Conservation (phyloP, 1,139 yeast species). For the Schwanniomyces etchellsii region DNA sequence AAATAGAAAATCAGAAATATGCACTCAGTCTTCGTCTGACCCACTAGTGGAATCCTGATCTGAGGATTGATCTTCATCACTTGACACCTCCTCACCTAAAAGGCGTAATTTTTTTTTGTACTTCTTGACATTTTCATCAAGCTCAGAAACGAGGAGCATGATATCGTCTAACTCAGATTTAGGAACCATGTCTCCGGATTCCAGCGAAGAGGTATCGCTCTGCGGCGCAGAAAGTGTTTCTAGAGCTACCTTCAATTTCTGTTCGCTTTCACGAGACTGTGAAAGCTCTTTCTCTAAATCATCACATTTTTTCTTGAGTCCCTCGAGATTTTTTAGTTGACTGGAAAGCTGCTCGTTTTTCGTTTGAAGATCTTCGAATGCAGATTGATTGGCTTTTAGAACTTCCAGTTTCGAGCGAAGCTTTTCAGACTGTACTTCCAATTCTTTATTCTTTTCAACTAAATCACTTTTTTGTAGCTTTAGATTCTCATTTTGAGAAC, state of each 20-base stretch:
- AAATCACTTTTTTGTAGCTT: background rate
- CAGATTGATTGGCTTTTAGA: constrained; percentile 2
- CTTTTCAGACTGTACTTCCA: constrained; percentile 2
- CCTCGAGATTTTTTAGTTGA: constrained; percentile 1
- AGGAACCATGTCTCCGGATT: constrained; percentile 32
- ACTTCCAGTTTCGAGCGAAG: background rate
- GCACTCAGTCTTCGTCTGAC: no score
- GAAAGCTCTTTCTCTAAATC: constrained; percentile 3
- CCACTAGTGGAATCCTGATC: constrained; percentile 1
- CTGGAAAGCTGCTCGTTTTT: constrained; percentile 5
- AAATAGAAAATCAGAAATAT: no score
- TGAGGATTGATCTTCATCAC: constrained; percentile 28
- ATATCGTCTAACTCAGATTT: constrained; percentile 69
- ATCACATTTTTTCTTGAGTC: constrained; percentile 2
- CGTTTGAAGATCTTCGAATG: background rate
- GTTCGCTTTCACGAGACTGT: constrained; percentile 4
- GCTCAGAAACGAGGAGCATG: constrained; percentile 65
- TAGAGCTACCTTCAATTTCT: constrained; percentile 9
- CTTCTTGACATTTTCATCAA: constrained; percentile 61
- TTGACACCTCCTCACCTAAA: constrained; percentile 44
- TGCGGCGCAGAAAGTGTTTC: constrained; percentile 10
- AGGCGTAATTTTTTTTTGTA: constrained; percentile 50
- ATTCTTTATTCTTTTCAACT: constrained; percentile 5
- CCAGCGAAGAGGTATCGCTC: constrained; percentile 8
- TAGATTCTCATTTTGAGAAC: background rate